Evolutionary conservation across 2,329 filamentous ascomycete species (phyloP), one percentile per base, ranked within the genome.

Genomic region (Aschersonia sp.): DNA sequence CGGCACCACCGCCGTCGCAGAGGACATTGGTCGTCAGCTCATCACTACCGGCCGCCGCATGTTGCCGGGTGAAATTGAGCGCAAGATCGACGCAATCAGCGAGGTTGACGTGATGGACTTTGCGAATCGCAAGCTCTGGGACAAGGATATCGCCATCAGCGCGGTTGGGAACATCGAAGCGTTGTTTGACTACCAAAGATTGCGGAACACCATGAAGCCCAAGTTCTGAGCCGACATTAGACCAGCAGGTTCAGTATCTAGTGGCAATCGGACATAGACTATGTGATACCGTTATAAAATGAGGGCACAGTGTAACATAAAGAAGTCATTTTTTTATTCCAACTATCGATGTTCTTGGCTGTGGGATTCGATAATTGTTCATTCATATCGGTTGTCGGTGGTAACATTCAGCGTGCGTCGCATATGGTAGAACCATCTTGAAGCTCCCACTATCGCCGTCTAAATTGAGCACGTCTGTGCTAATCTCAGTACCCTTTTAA

Each of bases 1-100:
- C 67, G 94, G 89, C 67, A 97, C 92, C 63, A 97, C 92, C 45
- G 89, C 92, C 59, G 84, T 96, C 48, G 92, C 92, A 52, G 92
- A 98, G 77, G 92, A 98, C 66, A 95, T 98, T 67, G 92, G 92
- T 63, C 87, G 92, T 69, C 92, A 98, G 74, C 89, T 98, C 70
- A 82, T 98, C 73, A 97, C 89, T 62, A 97, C 92, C 50, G 92
- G 92, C 65, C 85, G 89, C 61, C 84, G 91, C 56, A 84, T 94
- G 80, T 82, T 74, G 65, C 87, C 92, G 51, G 84, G 85, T 67
- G 92, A 98, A 77, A 91, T 98, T 55, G 92, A 98, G 80, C 82
- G 87, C 60, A 80, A 84, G 57, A 88, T 98, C 58, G 84, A 89
- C 62, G 76, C 73, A 59, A 91, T 98, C 64, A 88, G 88, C 55